Evolutionary conservation across 192 early-diverging fungal species (phyloP), one percentile per base, ranked within the genome.

Genomic region (Coemansia sp.): DNA sequence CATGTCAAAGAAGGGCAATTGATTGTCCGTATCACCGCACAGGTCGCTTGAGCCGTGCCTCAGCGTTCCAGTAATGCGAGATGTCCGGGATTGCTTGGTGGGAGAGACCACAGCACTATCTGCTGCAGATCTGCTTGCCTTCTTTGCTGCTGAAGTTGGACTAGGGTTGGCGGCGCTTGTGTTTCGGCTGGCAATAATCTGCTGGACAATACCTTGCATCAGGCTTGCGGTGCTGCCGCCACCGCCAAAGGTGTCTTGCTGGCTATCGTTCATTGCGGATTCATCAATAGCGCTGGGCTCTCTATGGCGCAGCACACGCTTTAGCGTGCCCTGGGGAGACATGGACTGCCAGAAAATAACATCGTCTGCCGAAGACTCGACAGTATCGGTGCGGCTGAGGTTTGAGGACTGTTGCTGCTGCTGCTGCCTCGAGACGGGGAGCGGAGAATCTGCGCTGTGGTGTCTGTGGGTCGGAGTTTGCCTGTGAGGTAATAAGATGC

Each of bases 311-410:
- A 81, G 36, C 25, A 74, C 73, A 60, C 58, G 67, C 11, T 61
- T 59, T 23, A 81, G 66, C 1, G 79, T 81, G 29, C 74, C 70
- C 53, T 66, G 74, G 7, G 79, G 79, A 23, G 79, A 81, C 66
- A 73, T 72, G 41, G 79, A 42, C 61, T 75, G 66, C 79, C 79
- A 81, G 45, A 72, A 61, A 38, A 81, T 71, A 4, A 71, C 61
- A 42, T 74, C 77, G 43, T 65, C 55, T 15, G 64, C 17, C 3
- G 40, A 33, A 34, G 17, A 17, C 6, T 33, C 62, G 40, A 17
- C 62, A 38, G 33, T 32, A 20, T 15, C 41, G 32, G 29, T 11
- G 38, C 56, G 10, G 36, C 11, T 23, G 55, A 0, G 19, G 38
- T 57, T 29, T 17, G 42, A 45, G 13, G 32, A 59, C 29, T 34